Evolutionary conservation across 225 moss, liverwort and hornwort genomes (phyloP), one percentile per base, ranked within the genome.

Genomic region (Asterella californica): DNA sequence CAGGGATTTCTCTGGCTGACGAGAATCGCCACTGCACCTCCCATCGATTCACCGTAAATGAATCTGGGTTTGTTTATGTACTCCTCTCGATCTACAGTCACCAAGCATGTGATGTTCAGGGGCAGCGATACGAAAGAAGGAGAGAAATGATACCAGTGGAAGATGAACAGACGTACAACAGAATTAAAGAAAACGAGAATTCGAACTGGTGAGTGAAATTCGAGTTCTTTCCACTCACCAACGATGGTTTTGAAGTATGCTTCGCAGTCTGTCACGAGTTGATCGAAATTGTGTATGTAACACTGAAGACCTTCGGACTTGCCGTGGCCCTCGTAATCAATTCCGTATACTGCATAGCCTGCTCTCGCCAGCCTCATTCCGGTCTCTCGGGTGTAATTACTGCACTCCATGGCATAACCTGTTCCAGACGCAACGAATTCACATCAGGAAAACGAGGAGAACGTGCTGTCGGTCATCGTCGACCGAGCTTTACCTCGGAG

Each of bases 21-120:
- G 70, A 84, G 85, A 27, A 91, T 82, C 8, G 66, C 89, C 36
- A 90, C 48, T 1, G 91, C 91, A 38, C 93, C 93, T 21, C 93
- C 93, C 93, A 93, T 93, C 57, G 93, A 93, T 81, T 93, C 93
- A 0, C 93, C 93, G 74, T 91, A 93, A 78, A 93, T 22, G 79
- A 91, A 93, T 75, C 90, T 88, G n/a, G 91, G 90, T 74, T 89
- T 90, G 82, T 85, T 89, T 36, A 79, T 64, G 68, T 84, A 89
- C 84, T 90, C 93, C 49, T 90, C 91, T 63, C 34, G 79, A 72
- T 93, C 93, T 93, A 79, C 53, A 54, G 15, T 29, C 30, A 30
- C 5, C 50, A 6, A 52, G 15, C 1, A 71, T 71, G 32, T 1
- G 14, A 74, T 27, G 7, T 42, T n/a, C 42, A 42, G 42, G 42